phyloP scores from a whole-genome alignment of 2,329 filamentous ascomycete genomes.

The Curvularia verruculosa region DNA sequence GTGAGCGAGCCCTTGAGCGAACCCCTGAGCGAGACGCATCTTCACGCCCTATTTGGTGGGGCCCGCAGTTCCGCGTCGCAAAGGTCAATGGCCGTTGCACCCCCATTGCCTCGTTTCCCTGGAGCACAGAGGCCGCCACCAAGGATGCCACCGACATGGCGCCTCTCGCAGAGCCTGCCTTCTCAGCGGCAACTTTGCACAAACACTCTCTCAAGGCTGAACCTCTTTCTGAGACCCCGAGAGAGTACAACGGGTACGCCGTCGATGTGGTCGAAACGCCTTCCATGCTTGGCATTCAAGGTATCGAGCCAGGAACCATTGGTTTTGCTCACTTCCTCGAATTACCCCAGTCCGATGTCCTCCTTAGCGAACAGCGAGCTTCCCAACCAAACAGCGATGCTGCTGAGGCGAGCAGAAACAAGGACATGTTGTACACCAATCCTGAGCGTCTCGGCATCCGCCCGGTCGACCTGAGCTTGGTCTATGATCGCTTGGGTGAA shows the following conservation, averaged over 20 bases:
- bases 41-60: constrained; percentile 76
- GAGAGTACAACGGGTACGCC: constrained; percentile 37
- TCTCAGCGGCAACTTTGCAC: constrained; percentile 43
- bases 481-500: constrained; percentile 48
- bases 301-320: constrained; percentile 72
- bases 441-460: constrained; percentile 50
- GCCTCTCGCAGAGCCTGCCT: constrained; percentile 43
- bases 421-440: constrained; percentile 47
- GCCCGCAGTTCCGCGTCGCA: constrained; percentile 73
- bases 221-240: constrained; percentile 20
- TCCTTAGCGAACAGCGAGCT: constrained; percentile 62
- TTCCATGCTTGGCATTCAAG: constrained; percentile 75
- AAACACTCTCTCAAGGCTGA: constrained; percentile 23
- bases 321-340: constrained; percentile 73
- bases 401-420: constrained; percentile 51
- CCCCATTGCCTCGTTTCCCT: constrained; percentile 70
- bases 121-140: constrained; percentile 65
- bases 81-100: constrained; percentile 66
- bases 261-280: constrained; percentile 60
- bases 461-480: constrained; percentile 36
- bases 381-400: constrained; percentile 43
- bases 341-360: constrained; percentile 66
- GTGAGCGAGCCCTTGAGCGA: constrained; percentile 1
- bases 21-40: constrained; percentile 56
- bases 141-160: constrained; percentile 65